Base-by-base conservation (phyloP, 345 rosid species). In the Ceriops tagal region DNA sequence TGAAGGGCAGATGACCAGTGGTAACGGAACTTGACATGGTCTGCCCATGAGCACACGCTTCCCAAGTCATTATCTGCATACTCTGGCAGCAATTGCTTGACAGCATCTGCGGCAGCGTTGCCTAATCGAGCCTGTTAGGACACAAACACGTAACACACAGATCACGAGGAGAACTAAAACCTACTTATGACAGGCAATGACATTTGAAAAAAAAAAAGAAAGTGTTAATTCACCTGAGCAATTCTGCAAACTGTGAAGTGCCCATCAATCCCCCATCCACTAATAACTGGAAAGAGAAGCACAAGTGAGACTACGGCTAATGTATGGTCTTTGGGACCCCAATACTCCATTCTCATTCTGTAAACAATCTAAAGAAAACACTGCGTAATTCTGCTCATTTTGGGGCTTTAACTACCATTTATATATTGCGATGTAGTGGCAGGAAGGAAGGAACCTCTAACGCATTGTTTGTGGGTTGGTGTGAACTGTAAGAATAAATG, bases 1-100 rank as follows among this genome's bases (percentile, higher is more conserved):
- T 92, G 97, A 70, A 89, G 96, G 30, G 88, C 74, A 78, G 84
- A 47, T 39, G 93, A 88, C 96, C 97, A 92, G 28, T 61, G 89
- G 57, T 86, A 92, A 30, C 79, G 83, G 37, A 87, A 90, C 85
- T 73, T 88, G 28, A 88, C 87, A 15, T 19, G 78, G 72, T 90
- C 96, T 1, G 92, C 95, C 98, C 98, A 92, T 0, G 80, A 72
- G 55, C 97, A 89, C 21, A 82, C 66, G 68, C 87, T 91, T 21
- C 83, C 87, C 64, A 92, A 58, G 57, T 90, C 92, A 61, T 84
- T 83, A 19, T 81, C 80, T 24, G 89, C 93, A 26, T 63, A 76
- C 51, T 73, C 73, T 6, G 96, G 96, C 70, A 91, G 79, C 61
- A 93, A 80, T 21, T 79, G 66, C 74, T 83, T 81, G 65, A 87